Base-by-base conservation (phyloP, 257 asterid species). In the Orobanche coerulescens region DNA sequence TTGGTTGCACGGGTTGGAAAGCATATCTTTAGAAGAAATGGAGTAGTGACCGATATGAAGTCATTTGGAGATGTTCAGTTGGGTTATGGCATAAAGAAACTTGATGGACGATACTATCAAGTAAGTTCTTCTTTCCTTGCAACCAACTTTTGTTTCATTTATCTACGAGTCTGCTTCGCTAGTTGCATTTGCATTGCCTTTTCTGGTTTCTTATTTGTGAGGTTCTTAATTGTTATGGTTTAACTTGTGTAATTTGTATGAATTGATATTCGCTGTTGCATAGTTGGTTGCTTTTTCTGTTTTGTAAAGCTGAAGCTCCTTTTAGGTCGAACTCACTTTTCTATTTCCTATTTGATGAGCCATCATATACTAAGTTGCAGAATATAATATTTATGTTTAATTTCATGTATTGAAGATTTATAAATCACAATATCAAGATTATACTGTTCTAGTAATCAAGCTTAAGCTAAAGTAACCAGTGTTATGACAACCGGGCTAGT, bases 71-170 rank as follows among this genome's bases (percentile, higher is more conserved):
- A 64, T n/a, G 78, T 82, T 60, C 82, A 86, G 44, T 73, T 90
- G 69, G 97, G 97, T 58, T 90, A 90, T 65, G 97, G 97, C 23
- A 79, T 86, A 50, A 90, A 68, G 79, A 90, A 90, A 58, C 85
- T 86, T 12, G 95, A 90, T 54, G 97, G 97, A 18, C 84, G 82
- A 62, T 78, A 84, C 74, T 90, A 60, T 71, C 86, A 90, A 94
- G 97, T 84, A 28, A 26, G n/a, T n/a, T n/a, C n/a, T n/a, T n/a
- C n/a, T n/a, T n/a, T 34, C 16, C 5, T 13, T 24, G 48, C 6
- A 13, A 9, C 47, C 28, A 48, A n/a, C n/a, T 64, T 58, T 43
- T 18, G 18, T 42, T 8, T 56, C 1, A n/a, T n/a, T n/a, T n/a
- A n/a, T n/a, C 34, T 46, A 30, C 26, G 43, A 10, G n/a, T 19